A percentile compares a stretch with the other conserved stretches of the same genome.
These are phyloP conservation scores for Remersonia thermophila DNA, from an alignment of 2,329 filamentous ascomycete species.

Conservation along the genomic window DNA sequence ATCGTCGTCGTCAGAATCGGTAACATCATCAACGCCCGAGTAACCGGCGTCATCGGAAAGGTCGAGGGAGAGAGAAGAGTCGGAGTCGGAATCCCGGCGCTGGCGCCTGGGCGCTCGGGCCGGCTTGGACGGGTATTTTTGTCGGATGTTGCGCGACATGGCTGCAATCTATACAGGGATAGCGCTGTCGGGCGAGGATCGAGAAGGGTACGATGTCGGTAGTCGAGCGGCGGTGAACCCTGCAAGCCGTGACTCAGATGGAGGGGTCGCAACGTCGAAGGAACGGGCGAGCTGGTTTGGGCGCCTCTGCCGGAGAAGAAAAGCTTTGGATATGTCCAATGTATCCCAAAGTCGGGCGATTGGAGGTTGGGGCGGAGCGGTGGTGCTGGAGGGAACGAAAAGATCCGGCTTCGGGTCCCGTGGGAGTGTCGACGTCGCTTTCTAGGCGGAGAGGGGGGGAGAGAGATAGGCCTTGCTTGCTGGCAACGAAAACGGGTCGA, in stretches of 20 bases:
- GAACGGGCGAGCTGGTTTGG: background rate
- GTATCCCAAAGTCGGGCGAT: too few species aligned
- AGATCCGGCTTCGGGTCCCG: too few species aligned
- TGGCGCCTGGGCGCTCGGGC: conserved; percentile 28
- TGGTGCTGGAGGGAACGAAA: too few species aligned
- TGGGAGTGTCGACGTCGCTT: too few species aligned
- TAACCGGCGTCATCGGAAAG: conserved; percentile 60
- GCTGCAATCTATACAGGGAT: conserved; percentile 19
- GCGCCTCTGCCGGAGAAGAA: too few species aligned
- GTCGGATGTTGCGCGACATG: conserved; percentile 43
- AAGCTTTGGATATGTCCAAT: too few species aligned
- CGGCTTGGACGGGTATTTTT: conserved; percentile 29
- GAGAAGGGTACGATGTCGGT: conserved; percentile 12
- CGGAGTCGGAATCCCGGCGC: conserved; percentile 34
- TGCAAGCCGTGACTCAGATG: conserved; percentile 2
- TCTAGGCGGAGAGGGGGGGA: too few species aligned
- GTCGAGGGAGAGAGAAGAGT: conserved; percentile 38
- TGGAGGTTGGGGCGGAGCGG: too few species aligned
- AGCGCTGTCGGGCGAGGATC: conserved; percentile 7
- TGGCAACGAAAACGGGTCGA: conserved; percentile 7
- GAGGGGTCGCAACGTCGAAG: background rate
- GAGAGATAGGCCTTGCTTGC: too few species aligned
- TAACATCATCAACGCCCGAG: conserved; percentile 66
- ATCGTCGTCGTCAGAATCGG: conserved; percentile 64
- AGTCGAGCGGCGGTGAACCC: conserved; percentile 27